Conservation (phyloP, 2,329 filamentous ascomycete genomes). For the Aspergillus japonicus region DNA sequence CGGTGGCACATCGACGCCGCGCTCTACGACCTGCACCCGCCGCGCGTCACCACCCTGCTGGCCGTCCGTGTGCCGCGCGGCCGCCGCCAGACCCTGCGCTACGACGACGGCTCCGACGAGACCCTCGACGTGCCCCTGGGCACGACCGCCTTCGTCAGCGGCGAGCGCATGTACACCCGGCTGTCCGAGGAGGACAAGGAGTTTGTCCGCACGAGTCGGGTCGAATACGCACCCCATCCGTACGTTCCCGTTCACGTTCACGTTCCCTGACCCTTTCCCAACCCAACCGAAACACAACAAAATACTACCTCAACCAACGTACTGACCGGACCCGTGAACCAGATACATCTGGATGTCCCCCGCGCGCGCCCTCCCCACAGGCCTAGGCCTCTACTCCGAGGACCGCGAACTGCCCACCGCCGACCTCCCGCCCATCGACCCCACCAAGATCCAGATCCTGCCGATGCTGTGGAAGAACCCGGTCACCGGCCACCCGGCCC, state of each 20-base stretch:
- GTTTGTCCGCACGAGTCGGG: conserved; percentile 64
- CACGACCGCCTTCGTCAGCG: conserved; percentile 72
- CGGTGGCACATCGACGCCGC: conserved; percentile 81
- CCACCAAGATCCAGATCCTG: conserved; percentile 66
- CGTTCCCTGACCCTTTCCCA: neutral
- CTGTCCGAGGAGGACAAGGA: conserved; percentile 65
- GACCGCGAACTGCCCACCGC: conserved; percentile 59
- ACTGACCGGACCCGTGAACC: neutral
- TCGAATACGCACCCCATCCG: conserved; percentile 76
- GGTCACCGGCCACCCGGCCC: conserved; percentile 64
- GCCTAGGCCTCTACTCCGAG: conserved; percentile 69
- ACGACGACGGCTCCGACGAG: conserved; percentile 70
- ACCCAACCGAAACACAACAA: neutral
- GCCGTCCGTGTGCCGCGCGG: conserved; percentile 71
- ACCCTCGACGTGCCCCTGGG: conserved; percentile 68
- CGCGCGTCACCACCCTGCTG: conserved; percentile 69
- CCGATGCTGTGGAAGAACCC: conserved; percentile 79
- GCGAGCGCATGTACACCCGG: conserved; percentile 67
- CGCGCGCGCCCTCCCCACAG: conserved; percentile 65
- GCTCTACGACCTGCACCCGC: conserved; percentile 71
- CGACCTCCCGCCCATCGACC: conserved; percentile 65
- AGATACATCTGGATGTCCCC: conserved; percentile 72
- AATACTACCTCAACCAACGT: neutral
- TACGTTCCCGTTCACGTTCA: conserved; percentile 34
- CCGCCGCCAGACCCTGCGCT: conserved; percentile 65